phyloP scores from a whole-genome alignment of 73 alveolate genomes.

The Paramecium sexaurelia region DNA sequence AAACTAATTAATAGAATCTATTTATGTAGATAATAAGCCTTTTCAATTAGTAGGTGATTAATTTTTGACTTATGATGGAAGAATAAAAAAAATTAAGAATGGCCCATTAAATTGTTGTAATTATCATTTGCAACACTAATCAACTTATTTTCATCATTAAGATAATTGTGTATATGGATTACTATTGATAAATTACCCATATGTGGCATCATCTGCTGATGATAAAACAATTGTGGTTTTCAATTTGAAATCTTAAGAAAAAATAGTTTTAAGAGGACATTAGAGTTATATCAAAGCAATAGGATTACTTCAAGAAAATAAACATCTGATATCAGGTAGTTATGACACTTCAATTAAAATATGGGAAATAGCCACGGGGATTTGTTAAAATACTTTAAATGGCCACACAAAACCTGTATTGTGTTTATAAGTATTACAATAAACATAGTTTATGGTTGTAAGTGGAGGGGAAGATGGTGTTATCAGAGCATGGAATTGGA shows the following conservation, averaged over 20 bases:
- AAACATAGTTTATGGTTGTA: neutral
- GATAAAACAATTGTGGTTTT: constrained; percentile 15
- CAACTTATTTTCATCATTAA: neutral
- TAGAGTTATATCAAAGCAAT: constrained; percentile 17
- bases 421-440: neutral
- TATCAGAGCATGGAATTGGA: constrained; percentile 40
- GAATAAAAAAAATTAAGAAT: neutral
- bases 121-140: neutral
- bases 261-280: constrained; percentile 23
- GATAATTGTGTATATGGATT: constrained; percentile 51
- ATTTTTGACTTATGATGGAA: neutral
- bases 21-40: constrained; percentile 4
- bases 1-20: neutral
- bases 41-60: neutral
- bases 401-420: constrained; percentile 51
- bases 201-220: constrained; percentile 8
- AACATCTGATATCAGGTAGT: constrained; percentile 36
- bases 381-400: constrained; percentile 24
- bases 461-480: constrained; percentile 53
- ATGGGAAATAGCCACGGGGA: constrained; percentile 37
- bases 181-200: constrained; percentile 27
- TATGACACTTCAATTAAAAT: constrained; percentile 29
- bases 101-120: constrained; percentile 16
- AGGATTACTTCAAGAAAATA: constrained; percentile 2
- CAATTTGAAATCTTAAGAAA: constrained; percentile 38